These are phyloP conservation scores for Pseudopithomyces maydicus DNA, from an alignment of 2,329 filamentous ascomycete species.

Conservation along the genomic window DNA sequence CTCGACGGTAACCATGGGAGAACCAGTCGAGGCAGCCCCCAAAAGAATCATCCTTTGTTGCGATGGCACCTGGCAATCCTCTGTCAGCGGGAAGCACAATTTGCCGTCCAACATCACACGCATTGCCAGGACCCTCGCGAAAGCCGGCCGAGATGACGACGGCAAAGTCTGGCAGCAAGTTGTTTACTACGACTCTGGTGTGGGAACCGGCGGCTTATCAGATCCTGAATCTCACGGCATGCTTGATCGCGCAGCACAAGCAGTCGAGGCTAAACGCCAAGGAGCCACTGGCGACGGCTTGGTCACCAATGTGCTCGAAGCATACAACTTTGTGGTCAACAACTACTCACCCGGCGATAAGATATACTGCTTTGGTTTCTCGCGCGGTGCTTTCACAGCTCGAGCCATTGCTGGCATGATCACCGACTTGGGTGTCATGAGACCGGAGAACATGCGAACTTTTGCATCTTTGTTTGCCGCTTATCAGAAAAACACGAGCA, in stretches of 20 bases:
- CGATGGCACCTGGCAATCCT: constrained; percentile 23
- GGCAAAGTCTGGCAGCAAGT: constrained; percentile 38
- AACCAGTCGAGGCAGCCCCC: not conserved
- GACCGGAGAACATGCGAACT: not conserved
- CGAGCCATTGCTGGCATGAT: not conserved
- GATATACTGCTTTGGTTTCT: constrained; percentile 49
- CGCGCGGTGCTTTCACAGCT: constrained; percentile 26
- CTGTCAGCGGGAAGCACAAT: not conserved
- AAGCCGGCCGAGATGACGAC: constrained; percentile 6
- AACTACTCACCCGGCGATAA: constrained; percentile 52
- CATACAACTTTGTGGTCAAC: constrained; percentile 63
- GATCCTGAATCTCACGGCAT: not conserved
- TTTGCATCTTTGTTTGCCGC: not conserved
- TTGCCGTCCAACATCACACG: not conserved
- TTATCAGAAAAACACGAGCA: not conserved
- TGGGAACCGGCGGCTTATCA: constrained; percentile 38
- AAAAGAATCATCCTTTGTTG: constrained; percentile 25
- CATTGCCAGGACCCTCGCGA: constrained; percentile 5
- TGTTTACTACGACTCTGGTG: constrained; percentile 52
- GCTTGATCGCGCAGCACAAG: too few relatives aligned
- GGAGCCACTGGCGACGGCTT: constrained; percentile 36
- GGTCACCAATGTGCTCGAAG: constrained; percentile 60
- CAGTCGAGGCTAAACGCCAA: not conserved
- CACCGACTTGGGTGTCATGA: not conserved
- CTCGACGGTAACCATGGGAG: not conserved